Base-by-base conservation (phyloP, 306 rosid genomes). In the Sphenostylis stenocarpa region DNA sequence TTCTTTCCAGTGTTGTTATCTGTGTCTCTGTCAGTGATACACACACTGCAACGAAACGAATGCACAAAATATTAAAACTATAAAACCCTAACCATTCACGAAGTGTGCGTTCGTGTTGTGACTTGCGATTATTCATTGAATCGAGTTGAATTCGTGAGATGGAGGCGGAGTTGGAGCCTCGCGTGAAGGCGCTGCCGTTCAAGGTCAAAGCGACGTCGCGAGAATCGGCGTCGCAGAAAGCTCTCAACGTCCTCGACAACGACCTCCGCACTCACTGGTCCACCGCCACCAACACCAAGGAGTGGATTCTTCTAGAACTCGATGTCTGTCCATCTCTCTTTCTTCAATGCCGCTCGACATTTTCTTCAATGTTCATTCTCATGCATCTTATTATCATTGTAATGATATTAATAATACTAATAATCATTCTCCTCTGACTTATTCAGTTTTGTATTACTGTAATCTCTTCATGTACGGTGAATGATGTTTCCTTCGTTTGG, bases 201-300 rank as follows among this genome's bases (percentile, higher is more conserved):
- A 94, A 87, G 79, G 98, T 94, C 23, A 94, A 94, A 81, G 96
- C 91, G 48, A 88, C 83, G 80, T 94, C 98, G 3, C 52, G 98
- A 45, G 98, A 94, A 82, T 90, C 98, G 9, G 91, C 94, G 9
- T 83, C 97, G 4, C 97, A 91, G 87, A 94, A 94, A 56, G 97
- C 93, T 10, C 68, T 83, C 4, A 87, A 88, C 74, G 94, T 94
- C 43, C 96, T 91, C 76, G 98, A 94, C 84, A 41, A 90, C 47
- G 97, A 94, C 93, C 97, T 94, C 74, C 98, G 98, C 60, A 73
- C 87, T 16, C 96, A 94, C 85, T 94, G 98, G 98, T 94, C 98
- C 85, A 86, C 97, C 78, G 91, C 91, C n/a, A 94, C 97, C 80
- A 94, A 94, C 71, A 94, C 98, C 75, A 94, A 94, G 67, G 98